These are phyloP conservation scores for Epichloe baconii DNA, from an alignment of 2,329 filamentous ascomycete genomes.

Conservation along the genomic window DNA sequence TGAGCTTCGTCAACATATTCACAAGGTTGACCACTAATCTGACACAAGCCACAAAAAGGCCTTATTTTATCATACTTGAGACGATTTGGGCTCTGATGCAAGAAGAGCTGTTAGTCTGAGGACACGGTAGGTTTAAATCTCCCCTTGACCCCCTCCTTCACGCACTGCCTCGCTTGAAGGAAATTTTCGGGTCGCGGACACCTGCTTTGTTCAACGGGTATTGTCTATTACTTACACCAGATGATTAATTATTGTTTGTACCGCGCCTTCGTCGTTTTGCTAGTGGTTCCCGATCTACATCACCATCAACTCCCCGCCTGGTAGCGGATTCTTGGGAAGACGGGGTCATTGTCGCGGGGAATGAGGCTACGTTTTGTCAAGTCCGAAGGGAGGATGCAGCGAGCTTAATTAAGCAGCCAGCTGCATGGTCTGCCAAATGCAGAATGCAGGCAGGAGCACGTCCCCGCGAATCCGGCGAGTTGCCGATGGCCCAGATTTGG, in stretches of 20 bases:
- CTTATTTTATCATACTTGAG: conserved; percentile 9
- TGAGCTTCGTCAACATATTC: conserved; percentile 8
- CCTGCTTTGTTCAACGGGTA: too few species aligned
- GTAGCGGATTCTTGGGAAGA: conserved; percentile 3
- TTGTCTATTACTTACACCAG: conserved; percentile 1
- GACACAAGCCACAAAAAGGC: conserved; percentile 8
- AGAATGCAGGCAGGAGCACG: not conserved
- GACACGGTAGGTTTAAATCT: not conserved
- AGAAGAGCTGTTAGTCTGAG: not conserved
- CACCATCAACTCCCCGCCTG: not conserved
- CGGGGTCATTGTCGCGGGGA: conserved; percentile 1
- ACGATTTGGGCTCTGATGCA: conserved; percentile 4
- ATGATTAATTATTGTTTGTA: not conserved
- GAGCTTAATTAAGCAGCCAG: not conserved
- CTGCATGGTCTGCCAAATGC: not conserved
- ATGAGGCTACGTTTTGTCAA: not conserved
- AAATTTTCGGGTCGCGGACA: too few species aligned
- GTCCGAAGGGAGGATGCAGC: not conserved
- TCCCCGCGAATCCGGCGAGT: not conserved
- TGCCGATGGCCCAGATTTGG: not conserved
- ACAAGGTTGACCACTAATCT: conserved; percentile 8
- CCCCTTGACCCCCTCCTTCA: not conserved
- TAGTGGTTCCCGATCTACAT: not conserved
- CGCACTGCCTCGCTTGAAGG: too few species aligned
- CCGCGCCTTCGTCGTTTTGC: conserved; percentile 5